Base-by-base conservation (phyloP, 2,329 filamentous ascomycete species). In the Teratosphaeria viscida region DNA sequence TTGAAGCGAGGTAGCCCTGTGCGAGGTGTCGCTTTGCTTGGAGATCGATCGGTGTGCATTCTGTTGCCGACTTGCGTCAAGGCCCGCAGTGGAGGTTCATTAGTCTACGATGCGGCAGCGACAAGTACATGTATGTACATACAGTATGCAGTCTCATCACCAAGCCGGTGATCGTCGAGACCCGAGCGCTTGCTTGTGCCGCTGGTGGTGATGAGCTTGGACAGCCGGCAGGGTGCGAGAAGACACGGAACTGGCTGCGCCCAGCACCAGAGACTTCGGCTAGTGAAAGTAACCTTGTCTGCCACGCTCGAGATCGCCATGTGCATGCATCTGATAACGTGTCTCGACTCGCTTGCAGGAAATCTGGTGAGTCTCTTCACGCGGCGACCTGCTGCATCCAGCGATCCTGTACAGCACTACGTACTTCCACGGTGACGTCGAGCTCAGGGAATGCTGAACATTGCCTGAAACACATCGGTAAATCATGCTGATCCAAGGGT, bases 401-500 rank as follows among this genome's bases (percentile, higher is more conserved):
- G 43, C 19, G n/a, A 23, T 23, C 26, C n/a, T 23, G 23, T 23
- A 23, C 23, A 23, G 23, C 23, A 23, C 23, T 23, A 23, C 29
- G 29, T 32, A 7, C 7, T 49, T 19, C 5, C 43, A 19, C 5
- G 6, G 43, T 49, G 43, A 49, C 19, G 43, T 49, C 43, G 43
- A 49, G 26, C 16, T n/a, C 43, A 23, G 43, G 19, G 19, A 19
- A 49, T 49, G n/a, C 43, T 49, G 7, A 10, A 49, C 43, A 19
- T 23, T 23, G 43, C 43, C 43, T 54, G 52, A 54, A 54, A 54
- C 52, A 32, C 52, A 54, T 54, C 52, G 52, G 52, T 54, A 54
- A 54, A 32, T 54, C 52, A 14, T 8, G 11, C 6, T 11, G 2
- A 43, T 52, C 5, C 19, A 29, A n/a, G 29, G 14, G 34, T 12